phyloP scores from a whole-genome alignment of 1,139 yeast genomes.

The Taphrina wiesneri region DNA sequence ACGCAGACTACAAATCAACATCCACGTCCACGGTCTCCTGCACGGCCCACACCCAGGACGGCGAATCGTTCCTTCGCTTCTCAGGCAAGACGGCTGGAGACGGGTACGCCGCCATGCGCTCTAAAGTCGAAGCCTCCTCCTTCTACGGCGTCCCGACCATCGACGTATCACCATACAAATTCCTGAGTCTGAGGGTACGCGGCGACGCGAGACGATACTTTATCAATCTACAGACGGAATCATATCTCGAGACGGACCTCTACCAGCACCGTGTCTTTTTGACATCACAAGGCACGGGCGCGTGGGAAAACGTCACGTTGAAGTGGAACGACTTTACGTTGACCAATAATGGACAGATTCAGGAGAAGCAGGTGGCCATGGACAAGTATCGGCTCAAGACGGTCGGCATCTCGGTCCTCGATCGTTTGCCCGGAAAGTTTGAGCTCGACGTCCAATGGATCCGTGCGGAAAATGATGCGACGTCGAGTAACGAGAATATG shows the following conservation, averaged over 20 bases:
- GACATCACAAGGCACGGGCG: conserved; percentile 59
- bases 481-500: not conserved
- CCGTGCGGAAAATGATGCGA: conserved; percentile 50
- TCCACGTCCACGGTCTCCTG: conserved; percentile 8
- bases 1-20: conserved; percentile 23
- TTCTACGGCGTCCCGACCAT: conserved; percentile 45
- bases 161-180: conserved; percentile 64
- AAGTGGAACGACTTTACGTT: conserved; percentile 69
- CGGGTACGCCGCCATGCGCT: conserved; percentile 87
- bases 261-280: conserved; percentile 80
- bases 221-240: conserved; percentile 75
- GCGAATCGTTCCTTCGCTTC: conserved; percentile 14
- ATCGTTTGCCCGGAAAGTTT: conserved; percentile 77
- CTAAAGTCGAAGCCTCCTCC: conserved; percentile 55
- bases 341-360: conserved; percentile 80
- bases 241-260: conserved; percentile 65
- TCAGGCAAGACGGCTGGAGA: conserved; percentile 28
- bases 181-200: conserved; percentile 67
- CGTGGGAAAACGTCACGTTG: conserved; percentile 58
- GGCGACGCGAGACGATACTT: conserved; percentile 76
- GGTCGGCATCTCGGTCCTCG: conserved; percentile 76
- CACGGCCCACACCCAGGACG: not conserved
- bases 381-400: conserved; percentile 69
- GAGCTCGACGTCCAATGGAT: conserved; percentile 70
- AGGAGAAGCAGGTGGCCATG: conserved; percentile 61